A percentile compares a stretch with the other conserved stretches of the same genome.
Conservation (phyloP, 2,329 filamentous ascomycete genomes). For the Aspergillus sp. region DNA sequence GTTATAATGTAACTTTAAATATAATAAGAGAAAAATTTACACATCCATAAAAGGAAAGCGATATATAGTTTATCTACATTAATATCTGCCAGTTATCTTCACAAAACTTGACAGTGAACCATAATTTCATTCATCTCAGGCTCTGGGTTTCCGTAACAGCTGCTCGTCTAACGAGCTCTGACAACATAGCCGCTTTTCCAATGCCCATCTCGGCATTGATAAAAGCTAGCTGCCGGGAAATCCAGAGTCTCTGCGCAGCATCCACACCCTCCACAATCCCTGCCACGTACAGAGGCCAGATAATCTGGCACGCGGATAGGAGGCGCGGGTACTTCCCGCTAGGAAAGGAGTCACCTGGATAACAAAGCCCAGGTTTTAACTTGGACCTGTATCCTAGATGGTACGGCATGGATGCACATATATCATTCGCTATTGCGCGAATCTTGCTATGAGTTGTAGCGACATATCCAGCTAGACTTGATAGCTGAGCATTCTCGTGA, state of each 20-base stretch:
- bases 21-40: background rate
- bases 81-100: background rate
- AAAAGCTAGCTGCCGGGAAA: slow-evolving; percentile 3
- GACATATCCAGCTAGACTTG: background rate
- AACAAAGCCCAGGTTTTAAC: background rate
- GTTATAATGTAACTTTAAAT: background rate
- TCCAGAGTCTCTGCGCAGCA: slow-evolving; percentile 4
- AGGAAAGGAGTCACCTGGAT: slow-evolving; percentile 4
- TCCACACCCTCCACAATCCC: slow-evolving; percentile 6
- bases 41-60: background rate
- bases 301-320: background rate
- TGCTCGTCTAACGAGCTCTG: background rate
- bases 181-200: slow-evolving; percentile 1
- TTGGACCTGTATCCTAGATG: slow-evolving; percentile 3
- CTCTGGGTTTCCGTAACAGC: background rate
- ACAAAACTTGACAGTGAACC: background rate
- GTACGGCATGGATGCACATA: slow-evolving; percentile 7
- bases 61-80: background rate
- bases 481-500: background rate
- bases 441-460: background rate
- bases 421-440: background rate
- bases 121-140: background rate
- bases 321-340: slow-evolving; percentile 2
- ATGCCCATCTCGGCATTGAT: slow-evolving; percentile 5
- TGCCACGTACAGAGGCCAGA: slow-evolving; percentile 5